Conservation (phyloP, 768 basidiomycete genomes). For the Nidula microcarpa region DNA sequence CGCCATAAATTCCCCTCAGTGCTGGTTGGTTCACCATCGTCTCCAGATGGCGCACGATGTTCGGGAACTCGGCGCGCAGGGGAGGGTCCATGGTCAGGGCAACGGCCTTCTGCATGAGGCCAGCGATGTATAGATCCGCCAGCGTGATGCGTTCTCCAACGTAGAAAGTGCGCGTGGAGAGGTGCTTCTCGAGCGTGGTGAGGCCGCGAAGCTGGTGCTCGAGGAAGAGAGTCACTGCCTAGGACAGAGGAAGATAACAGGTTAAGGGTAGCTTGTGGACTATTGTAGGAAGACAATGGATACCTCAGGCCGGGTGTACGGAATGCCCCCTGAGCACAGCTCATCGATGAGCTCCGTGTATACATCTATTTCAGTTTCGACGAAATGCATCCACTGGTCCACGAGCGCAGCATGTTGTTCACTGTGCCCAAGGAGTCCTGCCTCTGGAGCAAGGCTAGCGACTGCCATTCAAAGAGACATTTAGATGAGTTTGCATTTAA, state of each 20-base stretch:
- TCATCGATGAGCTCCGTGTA: slow-evolving; percentile 29
- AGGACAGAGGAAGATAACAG: neutral
- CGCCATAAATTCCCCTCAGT: slow-evolving; percentile 20
- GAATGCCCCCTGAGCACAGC: slow-evolving; percentile 46
- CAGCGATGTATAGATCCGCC: slow-evolving; percentile 77
- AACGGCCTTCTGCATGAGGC: slow-evolving; percentile 52
- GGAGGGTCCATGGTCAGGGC: slow-evolving; percentile 58
- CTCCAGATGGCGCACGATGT: slow-evolving; percentile 81
- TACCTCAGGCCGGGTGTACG: slow-evolving; percentile 78
- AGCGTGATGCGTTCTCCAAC: slow-evolving; percentile 93
- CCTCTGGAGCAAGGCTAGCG: slow-evolving; percentile 70
- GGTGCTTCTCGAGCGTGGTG: slow-evolving; percentile 67
- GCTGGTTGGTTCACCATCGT: slow-evolving; percentile 85
- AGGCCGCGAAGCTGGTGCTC: slow-evolving; percentile 61
- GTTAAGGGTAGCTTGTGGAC: neutral
- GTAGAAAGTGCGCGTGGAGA: slow-evolving; percentile 81
- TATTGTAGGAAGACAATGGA: neutral
- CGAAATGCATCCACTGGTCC: slow-evolving; percentile 82
- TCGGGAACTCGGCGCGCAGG: slow-evolving; percentile 63
- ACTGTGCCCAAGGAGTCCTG: slow-evolving; percentile 68
- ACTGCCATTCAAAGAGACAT: slow-evolving; percentile 40
- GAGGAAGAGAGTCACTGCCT: slow-evolving; percentile 14
- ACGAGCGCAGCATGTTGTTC: slow-evolving; percentile 69
- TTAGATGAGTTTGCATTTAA: too few relatives aligned
- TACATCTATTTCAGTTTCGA: slow-evolving; percentile 60